Evolutionary conservation across 2,329 filamentous ascomycete species (phyloP), one percentile per base, ranked within the genome.

Genomic region (Colletotrichum agaves): DNA sequence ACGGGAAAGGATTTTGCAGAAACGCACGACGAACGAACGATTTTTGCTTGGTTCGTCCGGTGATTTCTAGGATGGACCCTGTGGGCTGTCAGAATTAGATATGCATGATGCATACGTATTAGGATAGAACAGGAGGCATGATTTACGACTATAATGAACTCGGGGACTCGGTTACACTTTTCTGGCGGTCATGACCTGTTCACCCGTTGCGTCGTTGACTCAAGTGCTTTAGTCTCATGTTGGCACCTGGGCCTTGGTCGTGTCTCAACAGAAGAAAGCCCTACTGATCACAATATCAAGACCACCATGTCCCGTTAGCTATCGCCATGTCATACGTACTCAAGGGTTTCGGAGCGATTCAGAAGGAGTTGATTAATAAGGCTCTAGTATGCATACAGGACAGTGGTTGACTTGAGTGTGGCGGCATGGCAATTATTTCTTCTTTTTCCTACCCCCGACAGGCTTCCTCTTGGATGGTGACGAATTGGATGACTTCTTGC

Each of bases 381-480:
- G 41, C 53, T 69, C 66, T 69, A 62, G 59, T 47, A 49, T 53
- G 47, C 33, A 49, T 23, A 49, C 47, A 50, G 19, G 17, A 53
- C 19, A 56, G 10, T 17, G 50, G 44, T 60, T 39, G 44, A 60
- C 63, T 46, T 41, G 19, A 5, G 41, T 21, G 41, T 21, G 13
- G 21, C 23, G 17, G 35, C 47, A 17, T 17, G 31, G 27, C 35
- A 5, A 75, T 72, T 75, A 78, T 71, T 76, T 81, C 73, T 77
- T 78, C 71, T 79, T 73, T 70, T 74, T 76, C 60, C 71, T 68
- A 13, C 72, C 73, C 21, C 71, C 73, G 31, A 75, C 74, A 5
- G 76, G 71, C 63, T 81, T 84, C 70, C 79, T 77, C 73, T 83
- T 83, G n/a, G 74, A 70, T 17, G 80, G 76, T 44, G 81, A 78